These are phyloP conservation scores for Colletotrichum sp. DNA, from an alignment of 2,329 filamentous ascomycete genomes.

Conservation along the genomic window DNA sequence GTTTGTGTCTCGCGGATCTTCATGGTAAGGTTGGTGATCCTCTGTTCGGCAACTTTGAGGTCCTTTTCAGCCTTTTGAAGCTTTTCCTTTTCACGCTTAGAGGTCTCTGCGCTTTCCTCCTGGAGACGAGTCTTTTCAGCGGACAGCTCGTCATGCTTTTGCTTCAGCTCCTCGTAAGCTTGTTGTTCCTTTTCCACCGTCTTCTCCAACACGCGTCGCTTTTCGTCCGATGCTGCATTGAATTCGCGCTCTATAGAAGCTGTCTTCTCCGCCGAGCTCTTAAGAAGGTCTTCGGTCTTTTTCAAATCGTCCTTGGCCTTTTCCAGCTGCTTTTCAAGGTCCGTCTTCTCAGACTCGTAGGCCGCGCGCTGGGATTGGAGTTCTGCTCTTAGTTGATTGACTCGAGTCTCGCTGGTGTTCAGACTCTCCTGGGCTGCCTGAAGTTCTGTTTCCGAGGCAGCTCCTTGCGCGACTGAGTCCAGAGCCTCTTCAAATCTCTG, in stretches of 20 bases:
- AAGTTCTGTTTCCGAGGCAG: background rate
- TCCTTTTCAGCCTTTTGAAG: background rate
- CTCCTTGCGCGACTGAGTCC: background rate
- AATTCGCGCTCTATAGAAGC: background rate
- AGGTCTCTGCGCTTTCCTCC: background rate
- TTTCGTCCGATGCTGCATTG: background rate
- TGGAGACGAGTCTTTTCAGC: background rate
- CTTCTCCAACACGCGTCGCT: background rate
- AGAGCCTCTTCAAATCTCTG: background rate
- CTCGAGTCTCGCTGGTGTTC: background rate
- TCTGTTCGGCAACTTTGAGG: slow-evolving; percentile 6
- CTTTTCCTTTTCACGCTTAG: background rate
- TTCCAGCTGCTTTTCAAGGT: background rate
- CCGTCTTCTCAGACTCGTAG: background rate
- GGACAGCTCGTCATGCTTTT: background rate
- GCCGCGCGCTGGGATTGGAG: background rate
- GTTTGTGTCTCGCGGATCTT: slow-evolving; percentile 2
- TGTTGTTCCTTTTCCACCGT: background rate
- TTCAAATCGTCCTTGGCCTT: background rate
- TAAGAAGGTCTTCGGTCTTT: background rate
- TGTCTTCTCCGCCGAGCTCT: background rate
- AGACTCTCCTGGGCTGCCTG: background rate
- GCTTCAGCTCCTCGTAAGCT: background rate
- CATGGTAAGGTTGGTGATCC: slow-evolving; percentile 13
- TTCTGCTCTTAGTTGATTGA: background rate